Evolutionary conservation across 139 green algal species (phyloP), one percentile per base, ranked within the genome.

Genomic region (Desmodesmus armatus): DNA sequence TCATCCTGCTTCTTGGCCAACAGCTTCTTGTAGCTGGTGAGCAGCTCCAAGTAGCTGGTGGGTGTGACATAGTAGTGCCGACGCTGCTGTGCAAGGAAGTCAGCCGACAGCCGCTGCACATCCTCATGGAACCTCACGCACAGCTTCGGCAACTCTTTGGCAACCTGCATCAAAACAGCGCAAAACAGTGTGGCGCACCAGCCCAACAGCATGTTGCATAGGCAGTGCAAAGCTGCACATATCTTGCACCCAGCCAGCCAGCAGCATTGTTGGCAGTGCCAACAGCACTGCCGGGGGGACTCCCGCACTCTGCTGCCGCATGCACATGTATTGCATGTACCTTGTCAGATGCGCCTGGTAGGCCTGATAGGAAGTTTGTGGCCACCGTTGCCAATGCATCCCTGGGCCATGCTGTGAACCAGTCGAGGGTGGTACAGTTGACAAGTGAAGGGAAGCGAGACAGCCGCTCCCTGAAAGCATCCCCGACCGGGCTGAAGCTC

Each of bases 361-460:
- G 89, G 0, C 83, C 71, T 49, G 87, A 43, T 29, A 94, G 87
- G 85, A 92, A 92, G 85, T 63, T 88, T 4, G 69, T 41, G 11
- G 90, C 90, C 23, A 93, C 90, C 3, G 88, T 91, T 62, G 77
- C 73, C n/a, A 93, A 82, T 21, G 90, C 90, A 66, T 93, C 90
- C 0, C 80, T 80, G 1, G 90, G 90, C 90, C 90, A 93, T 5
- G 80, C 80, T 35, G 86, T 92, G 85, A 93, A 93, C 88, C 94
- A 96, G 91, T 96, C 92, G 73, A 96, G 94, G 23, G 93, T 96
- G 66, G 87, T 93, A 90, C 94, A 96, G 86, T 94, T 96, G 84
- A 96, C 92, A 0, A 96, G 91, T 6, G 93, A 94, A 9, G 94
- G 94, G 88, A 96, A 96, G 88, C 92, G 94, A 71, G 93, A 89